Evolutionary conservation across 2,329 filamentous ascomycete genomes (phyloP).

Genomic region (Torrubiella hemipterigena): DNA sequence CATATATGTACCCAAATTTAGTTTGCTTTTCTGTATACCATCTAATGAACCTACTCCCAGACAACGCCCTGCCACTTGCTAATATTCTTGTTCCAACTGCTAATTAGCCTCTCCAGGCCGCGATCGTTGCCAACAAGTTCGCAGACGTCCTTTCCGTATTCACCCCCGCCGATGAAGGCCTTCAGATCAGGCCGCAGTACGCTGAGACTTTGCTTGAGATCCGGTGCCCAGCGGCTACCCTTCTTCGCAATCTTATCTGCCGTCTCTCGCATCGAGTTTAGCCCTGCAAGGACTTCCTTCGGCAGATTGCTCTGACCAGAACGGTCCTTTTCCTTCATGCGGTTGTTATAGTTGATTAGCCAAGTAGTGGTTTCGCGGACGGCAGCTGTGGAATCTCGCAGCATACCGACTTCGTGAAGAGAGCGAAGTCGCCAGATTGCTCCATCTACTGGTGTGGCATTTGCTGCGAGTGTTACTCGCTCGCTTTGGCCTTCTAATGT

Average conservation of each 20-base stretch:
- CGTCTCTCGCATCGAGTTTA: constrained; percentile 19
- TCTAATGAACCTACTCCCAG: background rate
- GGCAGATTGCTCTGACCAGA: constrained; percentile 24
- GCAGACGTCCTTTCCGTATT: constrained; percentile 8
- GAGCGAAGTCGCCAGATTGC: constrained; percentile 17
- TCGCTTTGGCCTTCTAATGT: constrained; percentile 15
- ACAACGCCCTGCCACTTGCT: constrained; percentile 18
- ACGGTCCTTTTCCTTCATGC: constrained; percentile 25
- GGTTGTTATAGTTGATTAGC: constrained; percentile 22
- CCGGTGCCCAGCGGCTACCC: constrained; percentile 16
- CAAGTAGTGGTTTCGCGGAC: constrained; percentile 18
- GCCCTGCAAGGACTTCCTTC: constrained; percentile 21
- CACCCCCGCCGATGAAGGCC: constrained; percentile 17
- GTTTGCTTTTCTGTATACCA: background rate
- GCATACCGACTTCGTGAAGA: constrained; percentile 22
- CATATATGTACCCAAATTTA: background rate
- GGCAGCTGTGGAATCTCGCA: constrained; percentile 25
- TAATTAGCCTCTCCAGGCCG: constrained; percentile 15
- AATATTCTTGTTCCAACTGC: constrained; percentile 21
- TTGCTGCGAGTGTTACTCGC: constrained; percentile 6
- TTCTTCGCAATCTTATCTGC: constrained; percentile 19
- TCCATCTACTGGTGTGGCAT: constrained; percentile 7
- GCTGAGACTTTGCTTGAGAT: constrained; percentile 17
- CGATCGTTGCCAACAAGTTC: constrained; percentile 14
- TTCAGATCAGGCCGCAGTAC: constrained; percentile 14